Evolutionary conservation across 306 rosid species (phyloP).

Genomic region (Purshia tridentata): DNA sequence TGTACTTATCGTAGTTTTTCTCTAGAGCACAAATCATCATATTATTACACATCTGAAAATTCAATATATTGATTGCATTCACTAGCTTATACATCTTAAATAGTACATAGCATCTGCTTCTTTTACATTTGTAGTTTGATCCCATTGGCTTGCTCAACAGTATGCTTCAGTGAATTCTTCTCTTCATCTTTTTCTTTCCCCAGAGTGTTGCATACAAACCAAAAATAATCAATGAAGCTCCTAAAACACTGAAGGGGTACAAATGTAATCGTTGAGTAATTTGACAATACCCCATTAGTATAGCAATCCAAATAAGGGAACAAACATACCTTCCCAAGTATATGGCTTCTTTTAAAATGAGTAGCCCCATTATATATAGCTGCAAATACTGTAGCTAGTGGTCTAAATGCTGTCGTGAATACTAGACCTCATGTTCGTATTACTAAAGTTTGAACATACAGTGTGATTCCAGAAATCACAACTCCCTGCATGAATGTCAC

Average conservation of each 20-base stretch:
- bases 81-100: not conserved
- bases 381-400: conserved; percentile 9
- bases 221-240: conserved; percentile 19
- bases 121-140: not conserved
- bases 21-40: too few species aligned
- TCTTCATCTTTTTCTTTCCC: conserved; percentile 22
- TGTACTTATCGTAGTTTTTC: too few species aligned
- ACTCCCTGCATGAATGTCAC: conserved; percentile 22
- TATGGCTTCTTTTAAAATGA: conserved; percentile 25
- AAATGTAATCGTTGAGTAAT: not conserved
- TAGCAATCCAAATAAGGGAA: not conserved
- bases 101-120: not conserved
- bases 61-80: too few species aligned
- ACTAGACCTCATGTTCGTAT: conserved; percentile 27
- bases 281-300: not conserved
- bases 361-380: conserved; percentile 20
- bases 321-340: conserved; percentile 24
- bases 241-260: conserved; percentile 10
- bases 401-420: conserved; percentile 31
- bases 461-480: conserved; percentile 11
- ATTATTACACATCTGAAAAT: too few species aligned
- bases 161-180: not conserved
- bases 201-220: conserved; percentile 28
- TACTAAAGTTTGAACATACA: conserved; percentile 18
- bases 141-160: not conserved